Percentiles rank a stretch among this genome's conserved stretches.
These are phyloP conservation scores for Amauroascus niger DNA, from an alignment of 2,329 filamentous ascomycete genomes.

Conservation along the genomic window DNA sequence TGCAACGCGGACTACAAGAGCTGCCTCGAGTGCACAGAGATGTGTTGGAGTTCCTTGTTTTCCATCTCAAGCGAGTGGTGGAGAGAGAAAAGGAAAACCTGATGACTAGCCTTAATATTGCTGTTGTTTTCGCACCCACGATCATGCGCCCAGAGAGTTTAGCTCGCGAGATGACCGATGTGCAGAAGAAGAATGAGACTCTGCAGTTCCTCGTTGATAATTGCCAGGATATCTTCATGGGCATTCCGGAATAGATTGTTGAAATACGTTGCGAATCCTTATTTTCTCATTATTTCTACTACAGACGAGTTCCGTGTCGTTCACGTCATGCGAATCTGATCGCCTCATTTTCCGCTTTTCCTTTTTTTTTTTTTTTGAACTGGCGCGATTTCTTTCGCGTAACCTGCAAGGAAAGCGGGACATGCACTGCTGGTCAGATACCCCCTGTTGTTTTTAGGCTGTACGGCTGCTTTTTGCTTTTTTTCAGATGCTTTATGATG, in stretches of 20 bases:
- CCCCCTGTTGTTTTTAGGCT: conserved; percentile 1
- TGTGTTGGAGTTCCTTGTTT: conserved; percentile 85
- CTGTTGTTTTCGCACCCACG: conserved; percentile 94
- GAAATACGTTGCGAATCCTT: background rate
- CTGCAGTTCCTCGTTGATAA: conserved; percentile 92
- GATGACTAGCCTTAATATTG: conserved; percentile 93
- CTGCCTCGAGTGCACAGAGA: conserved; percentile 78
- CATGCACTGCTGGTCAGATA: conserved; percentile 10
- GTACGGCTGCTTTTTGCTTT: background rate
- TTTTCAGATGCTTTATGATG: background rate
- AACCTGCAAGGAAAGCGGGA: conserved; percentile 7
- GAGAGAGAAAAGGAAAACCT: conserved; percentile 74
- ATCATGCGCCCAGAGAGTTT: conserved; percentile 88
- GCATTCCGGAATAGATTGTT: conserved; percentile 25
- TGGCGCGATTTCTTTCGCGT: background rate
- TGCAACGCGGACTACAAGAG: conserved; percentile 64
- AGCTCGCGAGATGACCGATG: conserved; percentile 91
- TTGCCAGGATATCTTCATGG: conserved; percentile 66
- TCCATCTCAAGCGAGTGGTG: conserved; percentile 83
- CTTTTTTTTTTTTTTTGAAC: background rate
- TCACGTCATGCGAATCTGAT: too few species aligned
- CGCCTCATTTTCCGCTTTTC: too few species aligned
- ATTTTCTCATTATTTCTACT: too few species aligned
- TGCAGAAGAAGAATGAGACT: conserved; percentile 82
- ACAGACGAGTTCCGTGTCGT: too few species aligned